phyloP scores from a whole-genome alignment of 129 eudicot species.

The Scalesia atractyloides region DNA sequence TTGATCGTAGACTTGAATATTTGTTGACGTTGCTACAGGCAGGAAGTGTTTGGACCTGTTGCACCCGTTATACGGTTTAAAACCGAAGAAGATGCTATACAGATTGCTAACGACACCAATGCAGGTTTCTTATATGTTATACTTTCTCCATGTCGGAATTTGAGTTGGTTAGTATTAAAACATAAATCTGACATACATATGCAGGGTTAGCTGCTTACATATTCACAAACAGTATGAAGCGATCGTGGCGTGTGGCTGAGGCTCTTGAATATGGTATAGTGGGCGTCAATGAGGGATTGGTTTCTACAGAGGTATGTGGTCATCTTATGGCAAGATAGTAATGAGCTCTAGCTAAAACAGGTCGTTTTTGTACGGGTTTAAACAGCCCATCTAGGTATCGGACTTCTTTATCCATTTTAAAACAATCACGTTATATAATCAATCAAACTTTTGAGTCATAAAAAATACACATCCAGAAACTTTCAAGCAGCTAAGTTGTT shows the following conservation, averaged over 20 bases:
- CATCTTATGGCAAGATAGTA: background rate
- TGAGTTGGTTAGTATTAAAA: slow-evolving; percentile 4
- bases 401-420: background rate
- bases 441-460: background rate
- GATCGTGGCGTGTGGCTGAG: slow-evolving; percentile 92
- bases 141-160: background rate
- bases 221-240: slow-evolving; percentile 57
- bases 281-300: slow-evolving; percentile 90
- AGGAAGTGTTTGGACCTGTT: slow-evolving; percentile 97
- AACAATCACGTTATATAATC: background rate
- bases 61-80: slow-evolving; percentile 83
- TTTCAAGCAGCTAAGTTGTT: background rate
- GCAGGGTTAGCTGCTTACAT: slow-evolving; percentile 93
- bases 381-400: background rate
- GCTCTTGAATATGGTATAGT: slow-evolving; percentile 95
- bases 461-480: background rate
- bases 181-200: slow-evolving; percentile 3
- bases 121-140: slow-evolving; percentile 56
- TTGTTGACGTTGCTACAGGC: slow-evolving; percentile 50
- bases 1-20: background rate
- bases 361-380: background rate
- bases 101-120: slow-evolving; percentile 87
- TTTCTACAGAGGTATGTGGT: slow-evolving; percentile 74
- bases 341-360: background rate
- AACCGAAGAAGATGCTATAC: slow-evolving; percentile 93